Evolutionary conservation across 805 yeast genomes (phyloP), one percentile per base, ranked within the genome.

Genomic region (Suhomyces pyralidae): DNA sequence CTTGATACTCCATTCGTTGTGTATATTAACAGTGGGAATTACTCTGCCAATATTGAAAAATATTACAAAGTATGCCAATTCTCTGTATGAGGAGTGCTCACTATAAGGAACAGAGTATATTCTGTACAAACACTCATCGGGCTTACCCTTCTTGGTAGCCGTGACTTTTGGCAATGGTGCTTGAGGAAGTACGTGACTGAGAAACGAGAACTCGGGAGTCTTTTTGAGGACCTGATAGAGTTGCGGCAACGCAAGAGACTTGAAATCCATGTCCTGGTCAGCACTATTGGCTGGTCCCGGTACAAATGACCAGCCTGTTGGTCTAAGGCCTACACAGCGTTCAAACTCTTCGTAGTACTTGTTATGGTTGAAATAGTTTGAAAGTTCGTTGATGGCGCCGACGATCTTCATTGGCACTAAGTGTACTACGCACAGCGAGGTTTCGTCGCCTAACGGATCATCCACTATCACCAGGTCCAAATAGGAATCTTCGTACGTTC

Each of bases 71-170:
- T 79, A 77, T 10, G 85, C 77, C 38, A 94, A 74, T 61, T 94
- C 99, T 38, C 87, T 73, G 61, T 84, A 93, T 52, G 96, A 89
- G 9, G 97, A 90, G 70, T 94, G 99, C 64, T 94, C 99, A 62
- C 96, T 86, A 63, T 94, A 94, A 0, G 99, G 98, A 1, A 92
- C 81, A 9, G 79, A 67, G 58, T 85, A 84, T 0, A 83, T 73
- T 46, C 83, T 79, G 48, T 60, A 65, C 14, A 69, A 55, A 7
- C 67, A 55, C 34, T 55, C 55, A 44, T 68, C 74, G 7, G 61
- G 60, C 22, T 59, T 60, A 25, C 55, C 56, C 50, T 61, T 59
- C 49, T 57, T 51, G 7, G 57, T 54, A 40, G 43, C 17, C 5
- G n/a, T 40, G 4, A 50, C 47, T 19, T 54, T 61, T 6, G 59